phyloP scores from a whole-genome alignment of 768 basidiomycete genomes.

The Suillus ampliporus region DNA sequence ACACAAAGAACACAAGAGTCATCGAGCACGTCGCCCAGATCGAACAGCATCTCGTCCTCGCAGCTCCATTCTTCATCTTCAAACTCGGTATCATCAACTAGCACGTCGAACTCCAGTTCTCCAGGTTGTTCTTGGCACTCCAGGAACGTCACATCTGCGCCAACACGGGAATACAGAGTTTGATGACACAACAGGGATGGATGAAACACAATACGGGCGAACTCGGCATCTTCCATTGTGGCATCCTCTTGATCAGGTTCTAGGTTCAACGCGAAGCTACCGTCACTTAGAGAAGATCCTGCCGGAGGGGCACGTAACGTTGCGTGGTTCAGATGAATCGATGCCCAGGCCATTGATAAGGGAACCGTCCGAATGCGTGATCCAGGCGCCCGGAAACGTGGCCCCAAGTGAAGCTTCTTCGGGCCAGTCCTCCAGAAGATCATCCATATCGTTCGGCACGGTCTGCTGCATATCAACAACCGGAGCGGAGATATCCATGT shows the following conservation, averaged over 20 bases:
- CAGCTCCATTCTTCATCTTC: slow-evolving; percentile 19
- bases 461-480: slow-evolving; percentile 9
- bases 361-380: slow-evolving; percentile 24
- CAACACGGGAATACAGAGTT: slow-evolving; percentile 12
- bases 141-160: slow-evolving; percentile 22
- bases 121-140: slow-evolving; percentile 17
- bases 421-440: slow-evolving; percentile 20
- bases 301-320: slow-evolving; percentile 22
- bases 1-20: not conserved
- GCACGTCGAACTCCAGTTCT: slow-evolving; percentile 13
- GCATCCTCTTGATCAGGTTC: slow-evolving; percentile 15
- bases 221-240: slow-evolving; percentile 25
- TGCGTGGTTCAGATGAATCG: slow-evolving; percentile 21
- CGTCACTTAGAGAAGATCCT: slow-evolving; percentile 18
- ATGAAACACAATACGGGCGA: slow-evolving; percentile 4
- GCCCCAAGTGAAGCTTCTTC: slow-evolving; percentile 13
- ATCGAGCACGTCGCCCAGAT: slow-evolving; percentile 16
- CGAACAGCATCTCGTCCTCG: slow-evolving; percentile 20
- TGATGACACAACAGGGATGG: slow-evolving; percentile 19
- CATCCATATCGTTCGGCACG: slow-evolving; percentile 22
- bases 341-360: slow-evolving; percentile 27
- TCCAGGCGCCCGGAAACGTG: slow-evolving; percentile 11
- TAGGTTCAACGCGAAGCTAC: slow-evolving; percentile 16
- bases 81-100: not conserved
- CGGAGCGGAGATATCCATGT: slow-evolving; percentile 12